These are phyloP conservation scores for Mariannaea elegans DNA, from an alignment of 2,329 filamentous ascomycete species.

Conservation along the genomic window DNA sequence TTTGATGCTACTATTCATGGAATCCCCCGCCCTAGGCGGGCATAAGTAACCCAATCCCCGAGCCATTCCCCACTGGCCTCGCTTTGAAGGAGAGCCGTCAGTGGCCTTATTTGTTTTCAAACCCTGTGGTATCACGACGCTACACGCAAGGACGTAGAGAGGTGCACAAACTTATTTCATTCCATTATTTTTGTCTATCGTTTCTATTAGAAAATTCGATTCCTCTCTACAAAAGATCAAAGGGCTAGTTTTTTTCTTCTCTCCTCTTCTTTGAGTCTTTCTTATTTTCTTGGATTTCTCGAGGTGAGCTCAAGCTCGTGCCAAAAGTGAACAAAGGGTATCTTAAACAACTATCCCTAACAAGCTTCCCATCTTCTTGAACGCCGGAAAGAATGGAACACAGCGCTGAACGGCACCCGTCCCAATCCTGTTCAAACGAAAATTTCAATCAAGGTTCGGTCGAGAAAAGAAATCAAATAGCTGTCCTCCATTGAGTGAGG, in stretches of 20 bases:
- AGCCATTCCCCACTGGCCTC: too few species aligned
- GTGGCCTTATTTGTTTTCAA: too few species aligned
- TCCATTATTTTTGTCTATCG: neutral
- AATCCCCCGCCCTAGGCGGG: too few species aligned
- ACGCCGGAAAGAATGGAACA: constrained; percentile 24
- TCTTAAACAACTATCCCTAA: constrained; percentile 34
- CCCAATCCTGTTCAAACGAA: constrained; percentile 20
- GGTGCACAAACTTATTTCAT: neutral
- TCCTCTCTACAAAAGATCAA: neutral
- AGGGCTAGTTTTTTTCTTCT: neutral
- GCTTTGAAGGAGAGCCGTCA: too few species aligned
- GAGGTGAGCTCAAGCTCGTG: constrained; percentile 20
- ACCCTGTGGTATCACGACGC: too few species aligned
- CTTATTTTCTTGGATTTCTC: constrained; percentile 22
- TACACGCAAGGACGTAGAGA: too few species aligned
- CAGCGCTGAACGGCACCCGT: neutral
- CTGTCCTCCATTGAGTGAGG: neutral
- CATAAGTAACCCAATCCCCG: too few species aligned
- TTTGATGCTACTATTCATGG: too few species aligned
- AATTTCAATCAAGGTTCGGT: constrained; percentile 14
- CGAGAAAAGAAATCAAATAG: constrained; percentile 8
- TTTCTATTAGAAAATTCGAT: neutral
- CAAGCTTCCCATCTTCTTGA: constrained; percentile 24
- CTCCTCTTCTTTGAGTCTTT: constrained; percentile 23
- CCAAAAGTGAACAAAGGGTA: constrained; percentile 24